phyloP scores from a whole-genome alignment of 2,329 filamentous ascomycete species.

The Arthrinium puccinioides region DNA sequence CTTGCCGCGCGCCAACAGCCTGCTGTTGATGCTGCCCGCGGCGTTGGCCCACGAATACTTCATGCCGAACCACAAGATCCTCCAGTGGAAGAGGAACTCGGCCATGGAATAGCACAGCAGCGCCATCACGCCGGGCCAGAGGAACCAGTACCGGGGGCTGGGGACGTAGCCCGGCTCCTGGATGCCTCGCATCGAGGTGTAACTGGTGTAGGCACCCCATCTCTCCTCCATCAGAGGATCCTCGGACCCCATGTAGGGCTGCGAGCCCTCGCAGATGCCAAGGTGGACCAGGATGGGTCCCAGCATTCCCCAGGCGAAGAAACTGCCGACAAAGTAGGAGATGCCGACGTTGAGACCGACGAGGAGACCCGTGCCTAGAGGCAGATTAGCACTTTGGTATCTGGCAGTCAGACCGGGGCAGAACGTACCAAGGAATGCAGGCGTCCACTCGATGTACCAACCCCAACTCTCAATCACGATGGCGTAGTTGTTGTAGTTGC shows the following conservation, averaged over 20 bases:
- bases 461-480: conserved; percentile 43
- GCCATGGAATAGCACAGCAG: conserved; percentile 32
- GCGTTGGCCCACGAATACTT: conserved; percentile 40
- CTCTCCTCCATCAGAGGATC: neutral
- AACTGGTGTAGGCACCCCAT: neutral
- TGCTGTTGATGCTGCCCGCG: conserved; percentile 32
- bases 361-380: conserved; percentile 29
- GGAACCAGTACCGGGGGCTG: conserved; percentile 21
- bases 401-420: too few relatives aligned
- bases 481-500: conserved; percentile 32
- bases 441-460: conserved; percentile 42
- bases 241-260: conserved; percentile 9
- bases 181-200: conserved; percentile 1
- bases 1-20: conserved; percentile 33
- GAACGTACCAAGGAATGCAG: conserved; percentile 39
- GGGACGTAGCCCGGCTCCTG: neutral
- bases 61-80: conserved; percentile 29
- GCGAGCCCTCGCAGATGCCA: conserved; percentile 28
- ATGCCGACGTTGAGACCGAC: conserved; percentile 42
- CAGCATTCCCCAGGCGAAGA: conserved; percentile 38
- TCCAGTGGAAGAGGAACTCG: conserved; percentile 21
- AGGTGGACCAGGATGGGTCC: conserved; percentile 38
- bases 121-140: conserved; percentile 35
- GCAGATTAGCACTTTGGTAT: too few relatives aligned
- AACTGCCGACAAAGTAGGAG: conserved; percentile 39